A percentile compares a stretch with the other conserved stretches of the same genome.
These are phyloP conservation scores for Diaporthe amygdali DNA, from an alignment of 2,329 filamentous ascomycete species.

Conservation along the genomic window DNA sequence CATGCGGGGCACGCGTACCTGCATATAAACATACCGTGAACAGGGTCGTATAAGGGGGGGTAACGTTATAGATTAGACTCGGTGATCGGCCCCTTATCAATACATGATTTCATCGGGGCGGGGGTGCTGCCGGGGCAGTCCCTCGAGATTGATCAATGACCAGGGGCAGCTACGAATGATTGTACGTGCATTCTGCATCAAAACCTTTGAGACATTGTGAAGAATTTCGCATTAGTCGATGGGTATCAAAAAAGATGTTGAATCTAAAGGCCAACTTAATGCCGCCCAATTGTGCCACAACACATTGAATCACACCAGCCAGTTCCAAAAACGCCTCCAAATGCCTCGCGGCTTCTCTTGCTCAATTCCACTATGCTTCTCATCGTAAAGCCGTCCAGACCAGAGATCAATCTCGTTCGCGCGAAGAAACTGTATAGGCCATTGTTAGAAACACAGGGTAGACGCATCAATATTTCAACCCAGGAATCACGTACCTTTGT, in stretches of 20 bases:
- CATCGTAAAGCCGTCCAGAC: slow-evolving; percentile 44
- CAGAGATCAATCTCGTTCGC: slow-evolving; percentile 56
- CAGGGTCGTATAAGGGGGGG: no score
- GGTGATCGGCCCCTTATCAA: no score
- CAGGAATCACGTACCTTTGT: slow-evolving; percentile 13
- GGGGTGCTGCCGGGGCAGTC: no score
- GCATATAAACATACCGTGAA: no score
- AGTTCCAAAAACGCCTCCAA: slow-evolving; percentile 19
- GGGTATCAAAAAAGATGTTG: slow-evolving; percentile 19
- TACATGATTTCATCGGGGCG: no score
- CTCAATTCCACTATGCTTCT: not conserved
- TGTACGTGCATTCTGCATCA: not conserved
- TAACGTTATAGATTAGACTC: no score
- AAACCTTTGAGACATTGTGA: no score
- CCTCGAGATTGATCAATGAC: no score
- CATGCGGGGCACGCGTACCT: no score
- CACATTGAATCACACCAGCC: slow-evolving; percentile 12
- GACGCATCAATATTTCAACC: no score
- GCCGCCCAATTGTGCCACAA: not conserved
- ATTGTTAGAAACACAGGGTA: not conserved
- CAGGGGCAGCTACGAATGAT: no score
- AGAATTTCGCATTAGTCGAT: not conserved
- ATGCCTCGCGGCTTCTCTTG: slow-evolving; percentile 8
- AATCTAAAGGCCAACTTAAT: not conserved
- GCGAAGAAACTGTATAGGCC: not conserved